Percentiles rank a stretch among this genome's conserved stretches.
Evolutionary conservation across 805 yeast genomes (phyloP).

Genomic region (Priceomyces haplophilus): DNA sequence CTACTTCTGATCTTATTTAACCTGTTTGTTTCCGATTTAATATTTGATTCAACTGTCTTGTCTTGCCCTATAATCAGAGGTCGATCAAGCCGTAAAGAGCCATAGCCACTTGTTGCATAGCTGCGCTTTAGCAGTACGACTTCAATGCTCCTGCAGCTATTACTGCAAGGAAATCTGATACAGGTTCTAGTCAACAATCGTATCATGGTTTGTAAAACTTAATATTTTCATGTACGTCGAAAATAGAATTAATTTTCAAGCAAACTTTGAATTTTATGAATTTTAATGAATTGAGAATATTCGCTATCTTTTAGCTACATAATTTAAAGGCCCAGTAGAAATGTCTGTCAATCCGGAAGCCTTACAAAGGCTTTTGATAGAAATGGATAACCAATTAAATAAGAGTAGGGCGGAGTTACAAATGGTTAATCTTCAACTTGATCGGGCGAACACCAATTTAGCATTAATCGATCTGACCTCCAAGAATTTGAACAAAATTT

Average conservation of each 20-base stretch:
- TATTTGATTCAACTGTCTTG: constrained; percentile 49
- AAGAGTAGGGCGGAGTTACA: constrained; percentile 58
- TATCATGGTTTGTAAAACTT: background rate
- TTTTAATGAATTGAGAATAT: no score
- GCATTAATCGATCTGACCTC: constrained; percentile 56
- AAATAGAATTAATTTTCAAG: background rate
- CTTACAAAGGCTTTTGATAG: constrained; percentile 53
- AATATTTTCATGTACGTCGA: no score
- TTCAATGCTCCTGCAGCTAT: background rate
- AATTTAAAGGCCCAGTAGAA: constrained; percentile 2
- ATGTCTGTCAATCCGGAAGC: constrained; percentile 49
- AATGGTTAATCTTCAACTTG: constrained; percentile 51
- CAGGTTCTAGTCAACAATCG: background rate
- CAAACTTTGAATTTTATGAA: background rate
- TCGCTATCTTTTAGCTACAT: background rate
- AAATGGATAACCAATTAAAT: constrained; percentile 64
- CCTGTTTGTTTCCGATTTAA: constrained; percentile 62
- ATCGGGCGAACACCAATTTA: constrained; percentile 47
- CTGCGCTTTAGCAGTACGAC: background rate
- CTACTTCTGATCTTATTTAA: constrained; percentile 63
- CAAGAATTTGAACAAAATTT: constrained; percentile 46
- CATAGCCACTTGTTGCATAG: constrained; percentile 17
- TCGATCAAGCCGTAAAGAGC: constrained; percentile 12
- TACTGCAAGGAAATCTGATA: background rate
- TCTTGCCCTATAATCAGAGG: constrained; percentile 21